These are phyloP conservation scores for Capronia epimyces DNA, from an alignment of 2,329 filamentous ascomycete genomes.

Conservation along the genomic window DNA sequence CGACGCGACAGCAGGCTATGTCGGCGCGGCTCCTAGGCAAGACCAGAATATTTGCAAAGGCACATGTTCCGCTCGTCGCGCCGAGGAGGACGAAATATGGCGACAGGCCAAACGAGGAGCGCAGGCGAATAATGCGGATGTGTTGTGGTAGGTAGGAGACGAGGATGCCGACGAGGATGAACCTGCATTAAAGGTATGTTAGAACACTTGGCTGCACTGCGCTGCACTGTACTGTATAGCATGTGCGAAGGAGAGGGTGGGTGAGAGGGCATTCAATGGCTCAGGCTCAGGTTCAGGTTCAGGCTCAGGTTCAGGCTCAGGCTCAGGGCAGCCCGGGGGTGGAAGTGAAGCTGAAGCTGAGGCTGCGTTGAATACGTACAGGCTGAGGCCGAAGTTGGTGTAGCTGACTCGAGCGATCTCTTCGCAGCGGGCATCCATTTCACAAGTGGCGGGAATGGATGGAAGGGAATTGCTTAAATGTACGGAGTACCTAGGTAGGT, in stretches of 20 bases:
- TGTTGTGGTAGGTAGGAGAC: slow-evolving; percentile 94
- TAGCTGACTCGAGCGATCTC: slow-evolving; percentile 26
- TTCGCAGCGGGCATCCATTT: slow-evolving; percentile 21
- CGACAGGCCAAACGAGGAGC: slow-evolving; percentile 88
- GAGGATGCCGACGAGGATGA: slow-evolving; percentile 82
- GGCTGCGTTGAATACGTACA: slow-evolving; percentile 12
- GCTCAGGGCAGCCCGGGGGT: too few relatives aligned
- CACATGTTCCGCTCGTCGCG: slow-evolving; percentile 78
- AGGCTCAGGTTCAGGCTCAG: too few relatives aligned
- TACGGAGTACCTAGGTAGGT: too few relatives aligned
- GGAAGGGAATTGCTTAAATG: too few relatives aligned
- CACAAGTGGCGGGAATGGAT: not conserved
- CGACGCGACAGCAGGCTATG: slow-evolving; percentile 76
- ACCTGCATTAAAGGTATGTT: slow-evolving; percentile 35
- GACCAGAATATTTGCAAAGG: slow-evolving; percentile 86
- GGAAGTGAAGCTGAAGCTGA: too few relatives aligned
- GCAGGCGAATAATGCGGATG: slow-evolving; percentile 76
- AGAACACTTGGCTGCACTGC: too few relatives aligned
- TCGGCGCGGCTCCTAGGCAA: slow-evolving; percentile 77
- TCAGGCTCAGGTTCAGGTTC: too few relatives aligned
- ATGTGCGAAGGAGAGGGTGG: too few relatives aligned
- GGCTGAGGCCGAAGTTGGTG: slow-evolving; percentile 27
- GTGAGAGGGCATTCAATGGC: too few relatives aligned
- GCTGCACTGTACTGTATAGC: too few relatives aligned
- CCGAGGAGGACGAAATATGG: slow-evolving; percentile 95